These are phyloP conservation scores for Calonectria leucothoes DNA, from an alignment of 2,329 filamentous ascomycete genomes.

Conservation along the genomic window DNA sequence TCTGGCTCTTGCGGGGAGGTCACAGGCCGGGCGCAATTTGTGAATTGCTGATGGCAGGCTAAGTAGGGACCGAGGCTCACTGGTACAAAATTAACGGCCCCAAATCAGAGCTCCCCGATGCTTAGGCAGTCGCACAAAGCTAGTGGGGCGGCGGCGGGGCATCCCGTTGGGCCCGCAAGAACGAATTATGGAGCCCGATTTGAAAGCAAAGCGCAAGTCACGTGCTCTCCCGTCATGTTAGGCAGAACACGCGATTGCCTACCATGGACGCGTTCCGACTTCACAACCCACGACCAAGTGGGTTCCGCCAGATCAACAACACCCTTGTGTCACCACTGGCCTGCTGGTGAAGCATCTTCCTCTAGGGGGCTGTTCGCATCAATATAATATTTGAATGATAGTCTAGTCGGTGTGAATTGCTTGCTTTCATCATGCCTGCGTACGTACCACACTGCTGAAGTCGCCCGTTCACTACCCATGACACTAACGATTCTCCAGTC, in stretches of 20 bases:
- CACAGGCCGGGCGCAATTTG: background rate
- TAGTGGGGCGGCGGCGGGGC: slow-evolving; percentile 29
- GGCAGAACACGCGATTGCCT: slow-evolving; percentile 37
- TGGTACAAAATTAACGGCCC: background rate
- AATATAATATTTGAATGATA: slow-evolving; percentile 37
- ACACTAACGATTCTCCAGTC: slow-evolving; percentile 56
- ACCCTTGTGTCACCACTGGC: background rate
- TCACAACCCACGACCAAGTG: slow-evolving; percentile 2
- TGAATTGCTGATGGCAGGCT: background rate
- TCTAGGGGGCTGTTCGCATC: background rate
- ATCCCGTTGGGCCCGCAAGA: slow-evolving; percentile 12
- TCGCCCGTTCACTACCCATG: background rate
- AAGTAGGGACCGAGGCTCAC: background rate
- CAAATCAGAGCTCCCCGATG: background rate
- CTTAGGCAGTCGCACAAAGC: slow-evolving; percentile 4
- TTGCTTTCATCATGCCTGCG: slow-evolving; percentile 56
- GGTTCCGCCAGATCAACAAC: background rate
- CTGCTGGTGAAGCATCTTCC: background rate
- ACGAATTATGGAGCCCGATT: slow-evolving; percentile 17
- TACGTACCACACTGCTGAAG: slow-evolving; percentile 32
- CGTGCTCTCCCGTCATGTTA: slow-evolving; percentile 45
- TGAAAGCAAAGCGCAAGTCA: slow-evolving; percentile 29
- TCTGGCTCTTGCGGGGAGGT: background rate
- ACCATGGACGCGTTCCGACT: slow-evolving; percentile 37
- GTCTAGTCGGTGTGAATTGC: slow-evolving; percentile 26